A percentile compares a stretch with the other conserved stretches of the same genome.
These are phyloP conservation scores for Phyllosticta capitalensis DNA, from an alignment of 2,329 filamentous ascomycete species.

Conservation along the genomic window DNA sequence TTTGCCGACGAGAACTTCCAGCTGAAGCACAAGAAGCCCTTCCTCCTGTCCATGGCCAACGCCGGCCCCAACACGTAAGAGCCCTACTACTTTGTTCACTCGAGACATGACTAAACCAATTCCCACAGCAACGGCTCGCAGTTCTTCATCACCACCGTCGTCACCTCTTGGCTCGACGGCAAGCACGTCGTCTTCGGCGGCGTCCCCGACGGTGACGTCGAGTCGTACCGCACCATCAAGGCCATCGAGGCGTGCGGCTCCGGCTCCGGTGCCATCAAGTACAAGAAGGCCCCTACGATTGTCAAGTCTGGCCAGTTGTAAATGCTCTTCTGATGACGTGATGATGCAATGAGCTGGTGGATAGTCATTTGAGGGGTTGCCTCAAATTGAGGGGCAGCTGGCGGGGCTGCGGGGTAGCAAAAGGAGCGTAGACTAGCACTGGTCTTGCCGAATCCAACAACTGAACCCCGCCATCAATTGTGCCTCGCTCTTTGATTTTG, in stretches of 20 bases:
- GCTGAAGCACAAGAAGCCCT: conserved; percentile 61
- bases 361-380: background rate
- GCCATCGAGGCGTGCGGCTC: conserved; percentile 51
- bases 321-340: conserved; percentile 1
- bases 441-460: conserved; percentile 3
- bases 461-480: conserved; percentile 5
- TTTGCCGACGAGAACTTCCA: conserved; percentile 90
- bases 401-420: conserved; percentile 10
- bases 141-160: conserved; percentile 63
- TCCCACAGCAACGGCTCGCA: conserved; percentile 55
- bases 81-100: background rate
- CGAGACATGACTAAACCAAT: conserved; percentile 14
- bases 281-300: conserved; percentile 46
- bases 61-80: conserved; percentile 79
- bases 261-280: conserved; percentile 43
- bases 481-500: background rate
- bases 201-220: conserved; percentile 46
- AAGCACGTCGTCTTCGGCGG: conserved; percentile 81
- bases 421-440: conserved; percentile 10
- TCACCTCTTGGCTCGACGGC: conserved; percentile 61
- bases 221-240: conserved; percentile 47
- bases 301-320: conserved; percentile 36
- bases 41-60: conserved; percentile 91
- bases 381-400: conserved; percentile 7
- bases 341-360: conserved; percentile 6